These are phyloP conservation scores for Coemansia sp. DNA, from an alignment of 192 early-diverging fungal species.

Conservation along the genomic window DNA sequence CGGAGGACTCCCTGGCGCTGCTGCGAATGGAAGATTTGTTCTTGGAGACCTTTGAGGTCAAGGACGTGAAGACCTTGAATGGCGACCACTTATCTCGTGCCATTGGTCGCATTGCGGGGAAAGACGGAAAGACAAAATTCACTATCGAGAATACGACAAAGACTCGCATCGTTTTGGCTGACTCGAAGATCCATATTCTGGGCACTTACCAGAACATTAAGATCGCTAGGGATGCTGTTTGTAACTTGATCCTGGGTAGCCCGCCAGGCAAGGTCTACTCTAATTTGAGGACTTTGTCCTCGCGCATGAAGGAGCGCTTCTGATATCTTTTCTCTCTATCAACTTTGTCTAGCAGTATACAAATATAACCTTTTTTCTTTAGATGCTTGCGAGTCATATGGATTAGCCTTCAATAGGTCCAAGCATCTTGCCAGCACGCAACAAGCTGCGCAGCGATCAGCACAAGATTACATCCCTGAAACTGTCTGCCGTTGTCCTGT, in stretches of 20 bases:
- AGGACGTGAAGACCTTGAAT: constrained; percentile 93
- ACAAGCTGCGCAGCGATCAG: too few relatives aligned
- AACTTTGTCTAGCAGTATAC: neutral
- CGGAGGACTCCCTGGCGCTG: constrained; percentile 91
- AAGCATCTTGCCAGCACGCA: too few relatives aligned
- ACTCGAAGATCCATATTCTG: constrained; percentile 94
- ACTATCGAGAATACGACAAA: constrained; percentile 97
- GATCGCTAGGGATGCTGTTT: constrained; percentile 91
- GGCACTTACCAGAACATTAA: constrained; percentile 97
- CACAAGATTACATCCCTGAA: too few relatives aligned
- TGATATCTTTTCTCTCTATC: constrained; percentile 42
- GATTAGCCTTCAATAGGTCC: too few relatives aligned
- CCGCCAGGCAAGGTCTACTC: constrained; percentile 97
- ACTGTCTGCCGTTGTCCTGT: too few relatives aligned
- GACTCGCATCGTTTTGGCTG: constrained; percentile 94
- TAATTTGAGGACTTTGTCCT: constrained; percentile 78
- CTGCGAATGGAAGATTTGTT: constrained; percentile 95
- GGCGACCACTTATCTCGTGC: constrained; percentile 96
- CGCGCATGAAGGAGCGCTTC: constrained; percentile 95
- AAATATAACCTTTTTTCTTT: neutral
- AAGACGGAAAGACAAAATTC: constrained; percentile 95
- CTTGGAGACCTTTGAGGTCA: constrained; percentile 95
- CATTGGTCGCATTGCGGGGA: constrained; percentile 97
- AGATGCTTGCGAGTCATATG: too few relatives aligned
- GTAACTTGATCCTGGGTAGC: constrained; percentile 85